Evolutionary conservation across 768 basidiomycete species (phyloP).

Genomic region (Auricularia heimuer): DNA sequence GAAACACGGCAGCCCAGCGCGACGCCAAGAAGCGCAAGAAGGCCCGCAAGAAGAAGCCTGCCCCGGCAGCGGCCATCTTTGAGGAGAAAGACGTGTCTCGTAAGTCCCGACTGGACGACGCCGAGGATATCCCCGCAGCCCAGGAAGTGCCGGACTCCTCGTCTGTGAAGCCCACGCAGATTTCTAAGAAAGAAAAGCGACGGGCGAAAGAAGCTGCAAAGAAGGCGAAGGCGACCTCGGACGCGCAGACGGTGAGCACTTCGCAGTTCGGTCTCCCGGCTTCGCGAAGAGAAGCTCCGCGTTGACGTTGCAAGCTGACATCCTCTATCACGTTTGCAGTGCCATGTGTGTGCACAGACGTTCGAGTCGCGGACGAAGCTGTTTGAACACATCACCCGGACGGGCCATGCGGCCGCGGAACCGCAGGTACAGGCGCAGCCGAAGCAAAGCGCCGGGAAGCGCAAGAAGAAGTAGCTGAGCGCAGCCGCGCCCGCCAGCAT

Average conservation of each 20-base stretch:
- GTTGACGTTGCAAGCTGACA: constrained; percentile 9
- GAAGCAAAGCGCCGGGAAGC: constrained; percentile 9
- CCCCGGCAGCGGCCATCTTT: constrained; percentile 7
- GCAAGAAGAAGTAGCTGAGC: constrained; percentile 1
- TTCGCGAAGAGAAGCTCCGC: neutral
- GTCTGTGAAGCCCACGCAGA: constrained; percentile 11
- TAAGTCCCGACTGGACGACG: constrained; percentile 6
- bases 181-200: constrained; percentile 77
- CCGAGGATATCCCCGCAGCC: constrained; percentile 2
- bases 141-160: constrained; percentile 5
- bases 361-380: constrained; percentile 67
- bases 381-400: constrained; percentile 60
- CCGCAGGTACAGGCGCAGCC: constrained; percentile 6
- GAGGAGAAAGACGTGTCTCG: neutral
- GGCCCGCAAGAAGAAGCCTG: constrained; percentile 16
- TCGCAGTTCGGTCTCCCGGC: constrained; percentile 8
- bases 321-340: constrained; percentile 27
- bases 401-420: constrained; percentile 56
- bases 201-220: constrained; percentile 64
- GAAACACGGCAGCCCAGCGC: neutral
- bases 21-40: neutral
- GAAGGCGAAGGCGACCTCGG: constrained; percentile 39
- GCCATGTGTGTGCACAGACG: constrained; percentile 55
- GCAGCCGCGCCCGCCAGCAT: too few relatives aligned
- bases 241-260: constrained; percentile 1